phyloP scores from a whole-genome alignment of 352 stramenopile genomes.

The Phytophthora quininea region DNA sequence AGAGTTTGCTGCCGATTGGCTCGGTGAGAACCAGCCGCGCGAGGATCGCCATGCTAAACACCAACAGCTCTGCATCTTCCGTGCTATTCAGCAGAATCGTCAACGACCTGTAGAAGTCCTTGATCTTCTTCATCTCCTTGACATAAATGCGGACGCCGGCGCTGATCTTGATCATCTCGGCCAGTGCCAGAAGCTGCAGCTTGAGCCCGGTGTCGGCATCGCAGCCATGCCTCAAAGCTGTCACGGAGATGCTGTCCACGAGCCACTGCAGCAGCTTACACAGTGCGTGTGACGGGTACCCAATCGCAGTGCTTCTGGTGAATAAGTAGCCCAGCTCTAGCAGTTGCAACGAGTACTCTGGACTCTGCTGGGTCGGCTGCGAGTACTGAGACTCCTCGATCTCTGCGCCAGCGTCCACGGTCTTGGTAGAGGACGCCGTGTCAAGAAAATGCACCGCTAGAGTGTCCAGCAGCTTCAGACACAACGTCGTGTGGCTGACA shows the following conservation, averaged over 20 bases:
- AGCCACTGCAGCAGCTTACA: constrained; percentile 77
- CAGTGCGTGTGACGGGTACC: constrained; percentile 74
- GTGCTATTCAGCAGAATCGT: constrained; percentile 85
- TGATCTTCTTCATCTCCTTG: constrained; percentile 82
- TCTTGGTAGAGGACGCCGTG: constrained; percentile 20
- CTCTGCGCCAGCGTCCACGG: not conserved
- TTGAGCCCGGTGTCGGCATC: constrained; percentile 63
- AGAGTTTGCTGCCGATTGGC: constrained; percentile 79
- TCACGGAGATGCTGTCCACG: constrained; percentile 46
- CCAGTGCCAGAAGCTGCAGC: constrained; percentile 69
- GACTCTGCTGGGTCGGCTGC: constrained; percentile 30
- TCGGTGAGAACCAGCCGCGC: constrained; percentile 75
- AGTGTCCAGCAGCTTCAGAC: constrained; percentile 63
- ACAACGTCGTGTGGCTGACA: constrained; percentile 45
- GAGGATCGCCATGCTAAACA: constrained; percentile 82
- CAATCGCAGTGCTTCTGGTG: constrained; percentile 52
- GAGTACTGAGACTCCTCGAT: constrained; percentile 31
- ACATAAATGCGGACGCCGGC: constrained; percentile 76
- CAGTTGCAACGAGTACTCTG: constrained; percentile 44
- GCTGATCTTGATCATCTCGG: constrained; percentile 72
- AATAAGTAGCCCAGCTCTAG: constrained; percentile 73
- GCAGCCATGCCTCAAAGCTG: constrained; percentile 45
- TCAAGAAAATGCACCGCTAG: constrained; percentile 58
- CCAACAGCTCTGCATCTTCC: constrained; percentile 71
- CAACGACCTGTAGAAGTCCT: constrained; percentile 81